Evolutionary conservation across 1,284 basidiomycete genomes (phyloP).

Genomic region (Xerocomus minutiporus): DNA sequence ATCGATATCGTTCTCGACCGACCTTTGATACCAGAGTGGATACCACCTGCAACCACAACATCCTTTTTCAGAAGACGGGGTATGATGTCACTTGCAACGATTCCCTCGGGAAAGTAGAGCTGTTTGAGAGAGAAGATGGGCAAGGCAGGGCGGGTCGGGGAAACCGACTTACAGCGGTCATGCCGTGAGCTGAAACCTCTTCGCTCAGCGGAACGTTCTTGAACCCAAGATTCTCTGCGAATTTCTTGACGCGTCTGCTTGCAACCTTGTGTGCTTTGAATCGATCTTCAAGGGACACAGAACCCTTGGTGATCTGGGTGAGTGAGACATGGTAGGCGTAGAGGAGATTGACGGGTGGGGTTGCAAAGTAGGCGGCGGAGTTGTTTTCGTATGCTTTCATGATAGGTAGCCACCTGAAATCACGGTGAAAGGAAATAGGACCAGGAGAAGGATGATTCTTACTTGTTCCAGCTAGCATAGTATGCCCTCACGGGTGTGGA

Average conservation of each 20-base stretch:
- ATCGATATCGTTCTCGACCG: slow-evolving; percentile 33
- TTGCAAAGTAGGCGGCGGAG: slow-evolving; percentile 85
- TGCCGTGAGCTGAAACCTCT: slow-evolving; percentile 81
- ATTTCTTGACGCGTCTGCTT: slow-evolving; percentile 71
- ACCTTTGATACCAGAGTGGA: slow-evolving; percentile 88
- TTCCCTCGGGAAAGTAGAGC: slow-evolving; percentile 77
- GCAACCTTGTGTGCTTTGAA: slow-evolving; percentile 75
- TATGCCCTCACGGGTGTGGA: slow-evolving; percentile 73
- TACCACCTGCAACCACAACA: slow-evolving; percentile 84
- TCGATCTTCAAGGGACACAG: slow-evolving; percentile 72
- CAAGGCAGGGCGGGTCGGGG: slow-evolving; percentile 1
- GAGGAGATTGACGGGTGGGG: slow-evolving; percentile 90
- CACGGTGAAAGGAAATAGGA: background rate
- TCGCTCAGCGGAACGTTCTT: slow-evolving; percentile 63
- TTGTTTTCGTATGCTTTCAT: slow-evolving; percentile 87
- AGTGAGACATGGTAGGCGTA: slow-evolving; percentile 87
- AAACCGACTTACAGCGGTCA: slow-evolving; percentile 68
- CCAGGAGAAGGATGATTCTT: slow-evolving; percentile 13
- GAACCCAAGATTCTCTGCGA: slow-evolving; percentile 69
- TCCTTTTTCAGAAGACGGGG: slow-evolving; percentile 66
- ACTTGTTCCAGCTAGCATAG: slow-evolving; percentile 89
- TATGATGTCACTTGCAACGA: slow-evolving; percentile 70
- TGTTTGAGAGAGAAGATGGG: slow-evolving; percentile 21
- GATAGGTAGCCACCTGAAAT: slow-evolving; percentile 81
- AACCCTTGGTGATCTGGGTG: slow-evolving; percentile 58